Evolutionary conservation across 108 stramenopile species (phyloP).

Genomic region (Fragilariopsis cylindrus): DNA sequence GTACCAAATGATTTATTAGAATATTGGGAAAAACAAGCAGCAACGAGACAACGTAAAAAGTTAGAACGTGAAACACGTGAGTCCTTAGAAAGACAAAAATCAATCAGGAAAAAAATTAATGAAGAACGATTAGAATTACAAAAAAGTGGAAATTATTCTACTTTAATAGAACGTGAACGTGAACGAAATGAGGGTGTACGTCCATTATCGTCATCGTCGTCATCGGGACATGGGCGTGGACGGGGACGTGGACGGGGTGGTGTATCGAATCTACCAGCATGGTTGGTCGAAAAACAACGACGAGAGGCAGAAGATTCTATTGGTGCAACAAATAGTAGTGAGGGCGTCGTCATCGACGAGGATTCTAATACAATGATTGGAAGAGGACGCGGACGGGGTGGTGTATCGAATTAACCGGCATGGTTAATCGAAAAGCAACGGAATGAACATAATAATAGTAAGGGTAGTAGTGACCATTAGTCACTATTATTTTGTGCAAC

Average conservation of each 20-base stretch:
- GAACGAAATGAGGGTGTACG: background rate
- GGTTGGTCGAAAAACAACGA: slow-evolving; percentile 74
- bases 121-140: slow-evolving; percentile 54
- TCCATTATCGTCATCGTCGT: background rate
- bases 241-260: slow-evolving; percentile 62
- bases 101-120: slow-evolving; percentile 53
- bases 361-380: slow-evolving; percentile 31
- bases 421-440: slow-evolving; percentile 82
- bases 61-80: slow-evolving; percentile 56
- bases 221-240: background rate
- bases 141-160: background rate
- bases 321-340: slow-evolving; percentile 14
- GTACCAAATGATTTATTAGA: slow-evolving; percentile 84
- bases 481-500: too few species aligned
- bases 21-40: slow-evolving; percentile 63
- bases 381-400: slow-evolving; percentile 70
- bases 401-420: slow-evolving; percentile 78
- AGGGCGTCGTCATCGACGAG: slow-evolving; percentile 4
- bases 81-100: slow-evolving; percentile 57
- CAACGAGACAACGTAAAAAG: slow-evolving; percentile 38
- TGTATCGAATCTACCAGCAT: slow-evolving; percentile 75
- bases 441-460: slow-evolving; percentile 26
- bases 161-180: background rate
- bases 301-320: background rate
- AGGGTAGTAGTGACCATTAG: too few species aligned